Percentiles rank a stretch among this genome's conserved stretches.
These are phyloP conservation scores for Diaporthe eres DNA, from an alignment of 2,329 filamentous ascomycete species.

Conservation along the genomic window DNA sequence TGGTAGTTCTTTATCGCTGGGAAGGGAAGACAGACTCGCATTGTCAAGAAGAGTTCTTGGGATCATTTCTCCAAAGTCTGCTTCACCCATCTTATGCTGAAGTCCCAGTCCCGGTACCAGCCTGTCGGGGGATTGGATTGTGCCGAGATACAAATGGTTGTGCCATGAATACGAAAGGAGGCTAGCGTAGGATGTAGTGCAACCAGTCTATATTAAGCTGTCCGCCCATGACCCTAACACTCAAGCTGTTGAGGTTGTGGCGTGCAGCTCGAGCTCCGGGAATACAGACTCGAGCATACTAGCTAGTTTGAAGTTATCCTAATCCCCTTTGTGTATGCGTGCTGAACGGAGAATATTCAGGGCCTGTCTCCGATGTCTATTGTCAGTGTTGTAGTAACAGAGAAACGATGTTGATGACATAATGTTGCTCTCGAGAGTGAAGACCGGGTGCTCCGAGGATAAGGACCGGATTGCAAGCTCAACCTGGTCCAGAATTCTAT, in stretches of 20 bases:
- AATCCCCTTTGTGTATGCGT: not conserved
- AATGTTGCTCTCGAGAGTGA: not conserved
- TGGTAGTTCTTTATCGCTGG: not conserved
- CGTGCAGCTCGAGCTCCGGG: not conserved
- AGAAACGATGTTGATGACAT: not conserved
- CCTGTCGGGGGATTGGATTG: not conserved
- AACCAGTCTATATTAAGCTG: not conserved
- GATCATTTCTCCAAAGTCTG: not conserved
- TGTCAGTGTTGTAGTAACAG: not conserved
- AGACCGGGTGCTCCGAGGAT: not conserved
- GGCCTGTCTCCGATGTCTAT: not conserved
- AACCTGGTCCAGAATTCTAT: not conserved
- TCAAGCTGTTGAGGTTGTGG: not conserved
- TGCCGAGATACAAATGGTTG: constrained; percentile 20
- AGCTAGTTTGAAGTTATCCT: not conserved
- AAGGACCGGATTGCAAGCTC: not conserved
- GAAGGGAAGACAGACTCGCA: too few relatives aligned
- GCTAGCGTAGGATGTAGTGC: constrained; percentile 5
- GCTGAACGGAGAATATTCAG: not conserved
- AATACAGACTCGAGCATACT: not conserved
- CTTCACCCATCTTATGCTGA: not conserved
- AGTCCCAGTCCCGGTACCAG: not conserved
- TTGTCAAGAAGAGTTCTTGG: not conserved
- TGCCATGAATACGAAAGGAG: constrained; percentile 18
- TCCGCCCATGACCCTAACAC: too few relatives aligned